Conservation (phyloP, 176 grass and related monocot species). For the Raddia distichophylla region DNA sequence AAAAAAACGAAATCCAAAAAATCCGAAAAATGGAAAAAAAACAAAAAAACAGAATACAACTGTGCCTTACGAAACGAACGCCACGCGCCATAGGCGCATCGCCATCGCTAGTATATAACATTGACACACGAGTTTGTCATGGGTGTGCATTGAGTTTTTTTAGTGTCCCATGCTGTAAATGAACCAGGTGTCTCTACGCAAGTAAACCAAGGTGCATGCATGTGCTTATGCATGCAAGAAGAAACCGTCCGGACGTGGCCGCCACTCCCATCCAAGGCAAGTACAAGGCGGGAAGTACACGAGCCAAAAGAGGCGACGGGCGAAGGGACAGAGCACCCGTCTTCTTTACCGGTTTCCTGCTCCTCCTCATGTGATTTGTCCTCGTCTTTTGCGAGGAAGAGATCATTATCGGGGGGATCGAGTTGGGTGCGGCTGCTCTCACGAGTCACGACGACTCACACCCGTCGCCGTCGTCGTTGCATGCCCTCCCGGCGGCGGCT, state of each 20-base stretch:
- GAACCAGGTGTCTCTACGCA: not conserved
- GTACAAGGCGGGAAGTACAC: not conserved
- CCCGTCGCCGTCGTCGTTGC: not conserved
- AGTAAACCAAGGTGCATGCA: not conserved
- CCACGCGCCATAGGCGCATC: too few species aligned
- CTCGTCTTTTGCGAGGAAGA: too few species aligned
- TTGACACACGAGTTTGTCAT: too few species aligned
- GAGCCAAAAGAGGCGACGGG: not conserved
- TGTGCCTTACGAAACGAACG: too few species aligned
- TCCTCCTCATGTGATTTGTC: not conserved
- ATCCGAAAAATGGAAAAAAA: too few species aligned
- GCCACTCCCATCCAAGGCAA: not conserved
- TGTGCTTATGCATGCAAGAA: not conserved
- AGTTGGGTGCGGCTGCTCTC: not conserved
- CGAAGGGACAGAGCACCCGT: not conserved
- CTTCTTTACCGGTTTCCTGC: not conserved
- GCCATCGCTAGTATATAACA: too few species aligned
- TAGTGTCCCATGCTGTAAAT: too few species aligned
- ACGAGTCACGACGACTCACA: not conserved
- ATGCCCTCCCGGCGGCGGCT: not conserved
- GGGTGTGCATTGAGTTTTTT: too few species aligned
- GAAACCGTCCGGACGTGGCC: conserved; percentile 4
- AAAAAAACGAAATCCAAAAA: too few species aligned
- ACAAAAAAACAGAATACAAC: too few species aligned
- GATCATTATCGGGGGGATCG: too few species aligned